phyloP scores from a whole-genome alignment of 2,329 filamentous ascomycete genomes.

The Pseudogymnoascus pannorum region DNA sequence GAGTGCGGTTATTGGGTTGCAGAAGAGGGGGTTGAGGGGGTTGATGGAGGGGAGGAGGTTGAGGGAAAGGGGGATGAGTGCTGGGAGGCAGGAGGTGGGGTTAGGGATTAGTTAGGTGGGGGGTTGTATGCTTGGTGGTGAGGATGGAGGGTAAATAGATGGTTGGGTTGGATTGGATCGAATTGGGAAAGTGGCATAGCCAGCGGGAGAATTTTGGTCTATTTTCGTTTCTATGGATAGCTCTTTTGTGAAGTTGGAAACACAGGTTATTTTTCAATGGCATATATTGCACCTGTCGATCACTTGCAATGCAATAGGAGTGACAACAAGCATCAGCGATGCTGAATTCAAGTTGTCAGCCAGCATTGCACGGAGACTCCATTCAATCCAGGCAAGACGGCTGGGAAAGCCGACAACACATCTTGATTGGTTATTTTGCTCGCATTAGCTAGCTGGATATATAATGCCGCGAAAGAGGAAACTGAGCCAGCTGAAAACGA shows the following conservation, averaged over 20 bases:
- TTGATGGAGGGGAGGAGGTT: slow-evolving; percentile 91
- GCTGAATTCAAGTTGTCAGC: too few species aligned
- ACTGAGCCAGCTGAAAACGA: too few species aligned
- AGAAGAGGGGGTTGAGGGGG: slow-evolving; percentile 85
- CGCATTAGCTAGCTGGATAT: too few species aligned
- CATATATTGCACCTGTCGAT: not conserved
- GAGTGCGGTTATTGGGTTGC: slow-evolving; percentile 85
- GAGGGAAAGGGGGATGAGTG: slow-evolving; percentile 57
- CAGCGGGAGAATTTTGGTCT: not conserved
- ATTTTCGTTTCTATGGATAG: not conserved
- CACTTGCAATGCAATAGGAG: not conserved
- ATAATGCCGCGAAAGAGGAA: too few species aligned
- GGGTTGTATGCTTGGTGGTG: not conserved
- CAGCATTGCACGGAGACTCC: too few species aligned
- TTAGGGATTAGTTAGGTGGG: not conserved
- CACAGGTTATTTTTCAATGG: not conserved
- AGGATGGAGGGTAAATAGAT: not conserved
- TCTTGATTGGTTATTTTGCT: too few species aligned
- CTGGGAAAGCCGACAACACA: too few species aligned
- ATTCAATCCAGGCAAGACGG: too few species aligned
- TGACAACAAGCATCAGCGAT: too few species aligned
- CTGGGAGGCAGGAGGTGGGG: slow-evolving; percentile 13
- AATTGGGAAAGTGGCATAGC: slow-evolving; percentile 4
- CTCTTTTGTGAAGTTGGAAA: not conserved
- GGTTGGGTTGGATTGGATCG: too few species aligned